Percentiles rank a stretch among this genome's conserved stretches.
Evolutionary conservation across 1,284 basidiomycete genomes (phyloP).

Genomic region (Lentinus polychrous): DNA sequence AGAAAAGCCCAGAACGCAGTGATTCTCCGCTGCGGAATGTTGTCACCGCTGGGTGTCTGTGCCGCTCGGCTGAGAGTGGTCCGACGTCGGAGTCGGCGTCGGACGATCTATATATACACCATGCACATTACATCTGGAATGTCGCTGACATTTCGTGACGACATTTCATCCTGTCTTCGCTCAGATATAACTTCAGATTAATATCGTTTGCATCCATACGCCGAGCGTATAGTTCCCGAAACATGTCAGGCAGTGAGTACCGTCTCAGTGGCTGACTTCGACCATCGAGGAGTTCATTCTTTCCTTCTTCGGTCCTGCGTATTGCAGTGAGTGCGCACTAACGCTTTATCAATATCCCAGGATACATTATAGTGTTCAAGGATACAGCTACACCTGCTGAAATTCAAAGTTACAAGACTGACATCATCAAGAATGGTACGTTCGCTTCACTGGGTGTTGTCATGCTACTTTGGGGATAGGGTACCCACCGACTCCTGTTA

Average conservation of each 20-base stretch:
- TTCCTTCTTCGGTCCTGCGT: background rate
- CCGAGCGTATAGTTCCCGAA: background rate
- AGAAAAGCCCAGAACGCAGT: too few relatives aligned
- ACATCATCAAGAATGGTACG: conserved; percentile 36
- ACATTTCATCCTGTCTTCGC: too few relatives aligned
- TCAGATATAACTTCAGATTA: too few relatives aligned
- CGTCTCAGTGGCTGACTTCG: background rate
- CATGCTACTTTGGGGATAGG: background rate
- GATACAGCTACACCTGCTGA: conserved; percentile 33
- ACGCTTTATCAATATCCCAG: conserved; percentile 19
- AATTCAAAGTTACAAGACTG: conserved; percentile 35
- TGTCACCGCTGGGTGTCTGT: too few relatives aligned
- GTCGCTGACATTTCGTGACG: too few relatives aligned
- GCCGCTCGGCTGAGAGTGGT: too few relatives aligned
- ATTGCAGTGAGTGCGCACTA: conserved; percentile 11
- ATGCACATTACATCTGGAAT: too few relatives aligned
- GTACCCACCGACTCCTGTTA: background rate
- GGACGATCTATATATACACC: too few relatives aligned
- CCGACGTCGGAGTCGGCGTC: too few relatives aligned
- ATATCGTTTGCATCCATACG: background rate
- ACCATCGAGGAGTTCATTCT: background rate
- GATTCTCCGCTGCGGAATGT: too few relatives aligned
- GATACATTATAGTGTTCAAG: conserved; percentile 58
- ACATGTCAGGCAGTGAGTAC: background rate
- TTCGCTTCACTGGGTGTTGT: background rate